phyloP scores from a whole-genome alignment of 129 eudicot species.

The Saposhnikovia divaricata region DNA sequence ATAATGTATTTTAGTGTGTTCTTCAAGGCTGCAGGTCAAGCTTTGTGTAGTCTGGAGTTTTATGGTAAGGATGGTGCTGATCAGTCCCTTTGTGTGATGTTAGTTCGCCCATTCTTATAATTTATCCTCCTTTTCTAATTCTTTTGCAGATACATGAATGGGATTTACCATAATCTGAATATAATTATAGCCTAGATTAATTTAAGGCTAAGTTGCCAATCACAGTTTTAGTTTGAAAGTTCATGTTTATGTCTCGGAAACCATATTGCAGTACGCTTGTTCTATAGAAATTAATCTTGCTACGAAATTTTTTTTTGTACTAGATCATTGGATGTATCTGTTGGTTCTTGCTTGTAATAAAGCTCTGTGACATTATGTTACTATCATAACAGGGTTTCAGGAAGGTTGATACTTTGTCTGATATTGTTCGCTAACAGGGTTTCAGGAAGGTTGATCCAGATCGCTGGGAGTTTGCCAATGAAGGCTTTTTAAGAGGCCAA shows the following conservation, averaged over 20 bases:
- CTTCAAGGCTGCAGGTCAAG: not conserved
- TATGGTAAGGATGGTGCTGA: not conserved
- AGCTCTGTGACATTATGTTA: not conserved
- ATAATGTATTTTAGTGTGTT: not conserved
- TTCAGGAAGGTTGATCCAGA: conserved; percentile 29
- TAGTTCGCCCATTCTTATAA: not conserved
- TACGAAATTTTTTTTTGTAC: not conserved
- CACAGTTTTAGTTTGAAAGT: not conserved
- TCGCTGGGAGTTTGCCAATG: conserved; percentile 19
- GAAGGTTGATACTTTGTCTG: conserved; percentile 9
- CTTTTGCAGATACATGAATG: not conserved
- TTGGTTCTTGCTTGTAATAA: not conserved
- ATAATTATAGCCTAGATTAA: not conserved
- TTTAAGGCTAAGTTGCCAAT: not conserved
- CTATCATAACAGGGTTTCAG: conserved; percentile 17
- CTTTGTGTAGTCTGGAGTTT: not conserved
- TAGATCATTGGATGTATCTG: not conserved
- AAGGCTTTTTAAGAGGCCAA: conserved; percentile 25
- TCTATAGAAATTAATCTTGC: not conserved
- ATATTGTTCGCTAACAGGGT: conserved; percentile 14
- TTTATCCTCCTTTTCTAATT: not conserved
- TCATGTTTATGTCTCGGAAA: not conserved
- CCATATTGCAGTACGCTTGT: not conserved
- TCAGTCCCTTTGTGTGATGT: not conserved
- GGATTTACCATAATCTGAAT: not conserved